Evolutionary conservation across 805 yeast species (phyloP).

Genomic region (Pichia thaimueangensis): DNA sequence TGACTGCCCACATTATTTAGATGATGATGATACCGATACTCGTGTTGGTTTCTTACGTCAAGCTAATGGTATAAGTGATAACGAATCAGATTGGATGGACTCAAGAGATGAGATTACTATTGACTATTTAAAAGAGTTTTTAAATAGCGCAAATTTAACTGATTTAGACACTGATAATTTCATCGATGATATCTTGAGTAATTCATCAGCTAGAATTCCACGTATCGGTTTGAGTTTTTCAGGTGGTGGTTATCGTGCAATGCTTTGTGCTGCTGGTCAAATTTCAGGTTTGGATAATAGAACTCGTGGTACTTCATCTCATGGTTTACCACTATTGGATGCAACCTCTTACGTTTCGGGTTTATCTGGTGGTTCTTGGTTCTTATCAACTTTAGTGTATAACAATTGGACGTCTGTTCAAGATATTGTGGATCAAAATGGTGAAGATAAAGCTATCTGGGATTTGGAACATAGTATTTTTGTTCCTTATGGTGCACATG

Average conservation of each 20-base stretch:
- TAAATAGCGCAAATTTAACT: constrained; percentile 39
- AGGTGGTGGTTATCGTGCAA: constrained; percentile 91
- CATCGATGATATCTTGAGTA: constrained; percentile 27
- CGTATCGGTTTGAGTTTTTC: constrained; percentile 58
- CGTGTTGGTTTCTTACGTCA: constrained; percentile 33
- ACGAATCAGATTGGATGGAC: constrained; percentile 49
- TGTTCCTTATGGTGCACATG: constrained; percentile 56
- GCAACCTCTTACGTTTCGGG: constrained; percentile 68
- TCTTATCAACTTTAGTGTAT: constrained; percentile 58
- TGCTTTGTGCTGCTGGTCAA: constrained; percentile 81
- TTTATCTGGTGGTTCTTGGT: constrained; percentile 82
- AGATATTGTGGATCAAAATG: constrained; percentile 39
- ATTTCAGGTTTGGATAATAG: constrained; percentile 73
- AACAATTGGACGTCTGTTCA: constrained; percentile 72
- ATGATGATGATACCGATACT: constrained; percentile 15
- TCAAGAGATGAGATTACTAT: constrained; percentile 41
- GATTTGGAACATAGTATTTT: constrained; percentile 55
- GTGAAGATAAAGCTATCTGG: constrained; percentile 52
- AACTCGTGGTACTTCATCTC: constrained; percentile 44
- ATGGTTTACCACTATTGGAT: constrained; percentile 70
- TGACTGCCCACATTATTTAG: constrained; percentile 40
- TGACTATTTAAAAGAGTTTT: constrained; percentile 39
- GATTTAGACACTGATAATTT: constrained; percentile 35
- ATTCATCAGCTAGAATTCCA: constrained; percentile 33
- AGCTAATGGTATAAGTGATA: constrained; percentile 40